Evolutionary conservation across 768 basidiomycete species (phyloP).

Genomic region (Pisolithus microcarpus): DNA sequence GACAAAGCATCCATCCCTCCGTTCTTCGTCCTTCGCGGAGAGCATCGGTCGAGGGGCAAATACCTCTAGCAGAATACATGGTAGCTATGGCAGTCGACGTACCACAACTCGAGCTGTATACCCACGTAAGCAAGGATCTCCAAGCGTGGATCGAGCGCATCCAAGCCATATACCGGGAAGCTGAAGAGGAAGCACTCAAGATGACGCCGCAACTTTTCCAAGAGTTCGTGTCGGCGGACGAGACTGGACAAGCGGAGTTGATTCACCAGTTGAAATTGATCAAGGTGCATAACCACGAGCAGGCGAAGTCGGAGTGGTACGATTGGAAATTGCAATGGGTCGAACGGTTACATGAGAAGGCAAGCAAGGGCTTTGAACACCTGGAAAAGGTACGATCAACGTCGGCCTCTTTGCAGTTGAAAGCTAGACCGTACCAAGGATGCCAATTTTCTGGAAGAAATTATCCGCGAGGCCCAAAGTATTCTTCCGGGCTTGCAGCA

Average conservation of each 20-base stretch:
- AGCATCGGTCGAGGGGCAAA: slow-evolving; percentile 35
- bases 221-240: slow-evolving; percentile 64
- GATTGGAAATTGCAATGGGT: slow-evolving; percentile 83
- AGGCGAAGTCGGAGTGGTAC: slow-evolving; percentile 79
- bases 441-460: slow-evolving; percentile 49
- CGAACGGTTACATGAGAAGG: slow-evolving; percentile 55
- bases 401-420: neutral
- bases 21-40: slow-evolving; percentile 50
- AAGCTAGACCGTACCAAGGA: slow-evolving; percentile 40
- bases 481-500: slow-evolving; percentile 57
- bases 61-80: slow-evolving; percentile 64
- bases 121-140: slow-evolving; percentile 62
- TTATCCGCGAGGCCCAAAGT: slow-evolving; percentile 45
- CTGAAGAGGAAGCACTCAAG: slow-evolving; percentile 68
- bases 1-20: slow-evolving; percentile 58
- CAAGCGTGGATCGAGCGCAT: slow-evolving; percentile 73
- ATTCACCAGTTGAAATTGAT: slow-evolving; percentile 76
- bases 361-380: slow-evolving; percentile 52
- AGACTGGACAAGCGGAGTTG: slow-evolving; percentile 62
- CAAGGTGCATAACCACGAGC: slow-evolving; percentile 59
- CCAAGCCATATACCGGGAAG: slow-evolving; percentile 57
- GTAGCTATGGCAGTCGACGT: slow-evolving; percentile 65
- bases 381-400: slow-evolving; percentile 45
- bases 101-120: slow-evolving; percentile 68
- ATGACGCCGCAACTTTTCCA: slow-evolving; percentile 68